Conservation (phyloP, 2,329 filamentous ascomycete species). For the Phialophora verrucosa region DNA sequence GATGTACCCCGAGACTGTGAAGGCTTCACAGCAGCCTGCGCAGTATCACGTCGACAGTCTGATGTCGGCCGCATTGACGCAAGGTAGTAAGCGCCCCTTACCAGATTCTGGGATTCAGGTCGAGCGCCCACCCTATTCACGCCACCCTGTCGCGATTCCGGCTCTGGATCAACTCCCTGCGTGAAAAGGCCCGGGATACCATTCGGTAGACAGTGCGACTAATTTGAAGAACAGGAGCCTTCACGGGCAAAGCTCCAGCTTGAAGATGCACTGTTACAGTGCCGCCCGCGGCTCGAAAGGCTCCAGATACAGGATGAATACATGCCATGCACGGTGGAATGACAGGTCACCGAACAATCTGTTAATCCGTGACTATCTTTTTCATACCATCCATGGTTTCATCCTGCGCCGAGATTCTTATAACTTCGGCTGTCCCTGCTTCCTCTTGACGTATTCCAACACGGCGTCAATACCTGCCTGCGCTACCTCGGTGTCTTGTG, state of each 20-base stretch:
- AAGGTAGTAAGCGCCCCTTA: neutral
- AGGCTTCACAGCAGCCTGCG: neutral
- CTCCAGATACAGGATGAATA: neutral
- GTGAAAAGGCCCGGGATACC: neutral
- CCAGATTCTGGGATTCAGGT: too few relatives aligned
- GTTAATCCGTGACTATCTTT: neutral
- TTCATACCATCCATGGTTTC: neutral
- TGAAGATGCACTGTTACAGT: neutral
- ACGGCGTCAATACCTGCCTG: constrained; percentile 59
- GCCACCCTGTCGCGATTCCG: neutral
- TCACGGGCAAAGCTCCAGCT: neutral
- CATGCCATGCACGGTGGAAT: neutral
- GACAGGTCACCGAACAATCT: neutral
- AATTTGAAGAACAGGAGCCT: neutral
- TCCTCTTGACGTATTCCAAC: constrained; percentile 42
- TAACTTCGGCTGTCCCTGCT: constrained; percentile 10
- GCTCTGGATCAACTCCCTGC: neutral
- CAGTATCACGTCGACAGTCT: neutral
- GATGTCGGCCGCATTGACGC: neutral
- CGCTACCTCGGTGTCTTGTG: constrained; percentile 61
- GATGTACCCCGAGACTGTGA: neutral
- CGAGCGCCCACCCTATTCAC: neutral
- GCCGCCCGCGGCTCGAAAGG: neutral
- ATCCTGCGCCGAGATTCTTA: neutral
- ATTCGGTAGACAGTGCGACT: neutral